These are phyloP conservation scores for Tritrichomonas foetus DNA, from an alignment of 208 protist genomes.

Conservation along the genomic window DNA sequence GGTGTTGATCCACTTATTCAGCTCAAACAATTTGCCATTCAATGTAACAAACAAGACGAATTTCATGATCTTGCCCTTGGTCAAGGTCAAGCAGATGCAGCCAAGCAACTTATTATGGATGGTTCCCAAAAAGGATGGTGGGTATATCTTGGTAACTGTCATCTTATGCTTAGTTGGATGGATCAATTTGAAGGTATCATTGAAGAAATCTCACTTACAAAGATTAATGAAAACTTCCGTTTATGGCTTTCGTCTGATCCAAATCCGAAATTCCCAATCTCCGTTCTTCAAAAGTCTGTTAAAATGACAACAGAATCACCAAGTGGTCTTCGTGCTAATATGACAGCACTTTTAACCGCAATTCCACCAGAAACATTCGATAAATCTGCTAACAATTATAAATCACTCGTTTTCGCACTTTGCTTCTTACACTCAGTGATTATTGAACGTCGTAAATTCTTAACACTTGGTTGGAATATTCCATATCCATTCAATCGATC, in stretches of 20 bases:
- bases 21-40: constrained; percentile 75
- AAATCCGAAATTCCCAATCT: constrained; percentile 77
- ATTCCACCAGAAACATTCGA: constrained; percentile 77
- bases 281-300: constrained; percentile 82
- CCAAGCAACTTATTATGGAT: constrained; percentile 77
- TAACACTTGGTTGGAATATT: constrained; percentile 92
- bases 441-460: constrained; percentile 94
- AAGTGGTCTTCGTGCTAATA: constrained; percentile 88
- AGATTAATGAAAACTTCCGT: constrained; percentile 81
- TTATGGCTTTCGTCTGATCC: constrained; percentile 95
- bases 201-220: constrained; percentile 68
- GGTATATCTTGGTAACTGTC: constrained; percentile 96
- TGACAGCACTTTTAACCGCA: constrained; percentile 83
- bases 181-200: constrained; percentile 89
- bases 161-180: constrained; percentile 91
- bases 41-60: constrained; percentile 48
- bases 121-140: constrained; percentile 80
- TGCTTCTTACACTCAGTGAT: constrained; percentile 95
- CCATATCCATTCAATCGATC: constrained; percentile 95
- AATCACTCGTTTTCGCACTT: constrained; percentile 84
- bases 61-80: constrained; percentile 86
- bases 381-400: constrained; percentile 71
- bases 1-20: constrained; percentile 89
- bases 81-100: constrained; percentile 78
- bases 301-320: constrained; percentile 98